Evolutionary conservation across 768 basidiomycete species (phyloP), one percentile per base, ranked within the genome.

Genomic region (Chalciporus sphaerocephalus): DNA sequence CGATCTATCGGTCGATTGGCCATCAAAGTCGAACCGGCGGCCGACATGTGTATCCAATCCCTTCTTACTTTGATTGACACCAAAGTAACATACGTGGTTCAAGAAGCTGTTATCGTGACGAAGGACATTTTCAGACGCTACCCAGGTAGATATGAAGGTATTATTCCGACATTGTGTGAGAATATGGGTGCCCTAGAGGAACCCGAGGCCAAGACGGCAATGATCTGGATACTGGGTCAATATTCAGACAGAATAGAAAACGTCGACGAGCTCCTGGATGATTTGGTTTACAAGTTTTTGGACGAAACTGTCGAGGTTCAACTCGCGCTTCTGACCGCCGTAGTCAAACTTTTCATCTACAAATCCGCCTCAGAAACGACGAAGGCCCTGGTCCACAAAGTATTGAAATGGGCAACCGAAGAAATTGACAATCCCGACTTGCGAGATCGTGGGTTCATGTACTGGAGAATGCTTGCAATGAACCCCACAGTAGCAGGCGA

Each of bases 211-310:
- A 98, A 98, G 62, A 87, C 95, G 2, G 86, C 93, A 9, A 96
- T 99, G 83, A 80, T 99, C 24, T 99, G 96, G 96, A 92, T 98
- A 58, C 70, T 98, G 27, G 96, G 96, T 0, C 92, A 99, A 68
- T 98, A 92, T 58, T 88, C 96, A 24, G 81, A 98, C 64, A 79
- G 85, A 56, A 98, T 99, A 48, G 91, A 96, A 52, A 97, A 98
- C 58, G 89, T 85, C 8, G 93, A 97, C 58, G 94, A 98, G 55
- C 74, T 99, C 46, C 72, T 99, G 63, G 96, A 99, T 57, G 95
- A 95, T 52, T 71, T 95, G 27, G 69, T 90, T 37, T 92, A 87
- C 59, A 84, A 80, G 2, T 98, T 96, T 69, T 65, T 91, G 59
- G 94, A 95, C 47, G 95, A 98, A 64, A 83, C 87, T n/a, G 84